Base-by-base conservation (phyloP, 176 grass and related monocot genomes). In the Poa pratensis region DNA sequence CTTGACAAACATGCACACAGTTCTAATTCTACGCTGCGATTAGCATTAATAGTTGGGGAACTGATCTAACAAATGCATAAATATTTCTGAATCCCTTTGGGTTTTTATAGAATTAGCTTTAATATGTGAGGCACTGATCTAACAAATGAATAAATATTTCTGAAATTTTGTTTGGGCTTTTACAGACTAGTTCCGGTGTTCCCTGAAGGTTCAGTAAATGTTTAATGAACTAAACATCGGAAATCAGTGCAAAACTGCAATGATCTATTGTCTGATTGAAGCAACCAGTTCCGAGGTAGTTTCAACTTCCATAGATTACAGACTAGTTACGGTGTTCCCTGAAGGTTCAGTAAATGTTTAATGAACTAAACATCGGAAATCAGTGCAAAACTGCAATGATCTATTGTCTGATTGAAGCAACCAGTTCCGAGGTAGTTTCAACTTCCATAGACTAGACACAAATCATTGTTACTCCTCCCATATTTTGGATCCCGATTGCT, bases 361-460 rank as follows among this genome's bases (percentile, higher is more conserved):
- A 61, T 50, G 48, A 49, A 83, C 49, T 55, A 13, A 63, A 35
- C 42, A 51, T 49, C 22, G 3, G 70, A 75, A 83, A 62, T 46
- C 11, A 8, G 40, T 74, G 13, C 18, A 63, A 10, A 37, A 46
- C 45, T 74, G 6, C 26, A 68, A 53, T 58, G 53, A 27, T n/a
- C 22, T 40, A 32, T n/a, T 2, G 0, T 26, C 8, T 35, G 34
- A 42, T 42, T 42, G 40, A 42, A 42, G 34, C 34, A 35, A 35
- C 34, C 34, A 40, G 39, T 40, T 40, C 39, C 7, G 6, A 40
- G 6, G 39, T 40, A 40, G 0, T 40, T 40, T 24, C 23, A 59
- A 48, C 37, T 78, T 68, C 20, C 19, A 79, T 59, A 24, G 30
- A 48, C 22, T n/a, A 59, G 63, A 46, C 19, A 59, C 4, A 28